A percentile compares a stretch with the other conserved stretches of the same genome.
These are phyloP conservation scores for Podospora sp. DNA, from an alignment of 495 filamentous ascomycete genomes.

Conservation along the genomic window DNA sequence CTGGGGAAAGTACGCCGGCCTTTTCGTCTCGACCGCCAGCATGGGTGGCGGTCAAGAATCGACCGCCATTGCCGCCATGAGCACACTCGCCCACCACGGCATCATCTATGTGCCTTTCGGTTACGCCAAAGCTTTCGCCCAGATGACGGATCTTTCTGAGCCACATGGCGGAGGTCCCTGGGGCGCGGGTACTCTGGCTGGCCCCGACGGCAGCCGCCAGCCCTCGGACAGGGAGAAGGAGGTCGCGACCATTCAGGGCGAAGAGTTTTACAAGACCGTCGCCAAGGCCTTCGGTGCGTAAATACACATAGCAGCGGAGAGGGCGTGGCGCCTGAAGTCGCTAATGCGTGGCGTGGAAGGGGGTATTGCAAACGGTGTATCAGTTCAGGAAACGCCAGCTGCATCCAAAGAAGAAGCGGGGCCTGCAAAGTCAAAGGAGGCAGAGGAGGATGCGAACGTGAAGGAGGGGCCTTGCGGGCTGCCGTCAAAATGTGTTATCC, in stretches of 20 bases:
- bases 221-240: slow-evolving; percentile 73
- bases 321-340: slow-evolving; percentile 5
- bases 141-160: slow-evolving; percentile 69
- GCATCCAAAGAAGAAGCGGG: slow-evolving; percentile 10
- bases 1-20: slow-evolving; percentile 88
- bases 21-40: slow-evolving; percentile 85
- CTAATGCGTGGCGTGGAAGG: slow-evolving; percentile 32
- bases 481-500: slow-evolving; percentile 27
- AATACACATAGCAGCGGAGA: slow-evolving; percentile 65
- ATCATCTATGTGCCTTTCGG: slow-evolving; percentile 94
- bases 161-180: slow-evolving; percentile 85
- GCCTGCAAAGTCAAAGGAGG: neutral
- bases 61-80: slow-evolving; percentile 79
- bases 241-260: slow-evolving; percentile 79
- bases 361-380: neutral
- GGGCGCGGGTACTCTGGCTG: slow-evolving; percentile 93
- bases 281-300: slow-evolving; percentile 73
- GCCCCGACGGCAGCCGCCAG: slow-evolving; percentile 77
- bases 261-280: slow-evolving; percentile 81
- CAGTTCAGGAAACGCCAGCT: neutral
- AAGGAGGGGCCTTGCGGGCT: slow-evolving; percentile 31
- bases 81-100: slow-evolving; percentile 90
- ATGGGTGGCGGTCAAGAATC: slow-evolving; percentile 92
- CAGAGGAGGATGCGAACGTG: slow-evolving; percentile 16
- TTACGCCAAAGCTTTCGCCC: slow-evolving; percentile 76